phyloP scores from a whole-genome alignment of 2,329 filamentous ascomycete species.

The Colletotrichum siamense region DNA sequence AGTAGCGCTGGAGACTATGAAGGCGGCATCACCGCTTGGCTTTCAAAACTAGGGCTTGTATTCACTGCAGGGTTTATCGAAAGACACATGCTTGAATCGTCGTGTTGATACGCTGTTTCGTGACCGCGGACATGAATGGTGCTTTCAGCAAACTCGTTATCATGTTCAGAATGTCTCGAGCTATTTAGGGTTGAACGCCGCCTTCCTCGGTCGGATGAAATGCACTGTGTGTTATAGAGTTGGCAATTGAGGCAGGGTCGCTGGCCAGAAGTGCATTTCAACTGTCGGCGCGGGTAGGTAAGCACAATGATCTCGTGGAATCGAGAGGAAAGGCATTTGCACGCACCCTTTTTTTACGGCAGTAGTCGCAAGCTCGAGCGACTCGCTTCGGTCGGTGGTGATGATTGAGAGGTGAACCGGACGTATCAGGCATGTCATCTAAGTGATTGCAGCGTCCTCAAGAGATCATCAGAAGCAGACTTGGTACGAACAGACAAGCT shows the following conservation, averaged over 20 bases:
- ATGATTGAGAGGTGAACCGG: background rate
- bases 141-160: background rate
- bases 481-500: background rate
- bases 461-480: background rate
- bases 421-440: background rate
- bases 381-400: background rate
- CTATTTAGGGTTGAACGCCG: background rate
- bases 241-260: background rate
- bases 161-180: background rate
- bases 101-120: rapidly evolving
- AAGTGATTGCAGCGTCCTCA: background rate
- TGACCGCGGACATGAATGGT: background rate
- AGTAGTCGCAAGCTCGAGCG: background rate
- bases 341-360: background rate
- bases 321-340: background rate
- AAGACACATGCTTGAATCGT: background rate
- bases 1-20: no score
- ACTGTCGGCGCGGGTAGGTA: background rate
- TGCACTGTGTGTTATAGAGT: background rate
- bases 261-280: background rate
- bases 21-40: rapidly evolving
- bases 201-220: background rate
- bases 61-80: background rate
- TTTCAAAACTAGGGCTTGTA: rapidly evolving
- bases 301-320: background rate